Base-by-base conservation (phyloP, 2,329 filamentous ascomycete species). In the Dactylellina parvicollis region DNA sequence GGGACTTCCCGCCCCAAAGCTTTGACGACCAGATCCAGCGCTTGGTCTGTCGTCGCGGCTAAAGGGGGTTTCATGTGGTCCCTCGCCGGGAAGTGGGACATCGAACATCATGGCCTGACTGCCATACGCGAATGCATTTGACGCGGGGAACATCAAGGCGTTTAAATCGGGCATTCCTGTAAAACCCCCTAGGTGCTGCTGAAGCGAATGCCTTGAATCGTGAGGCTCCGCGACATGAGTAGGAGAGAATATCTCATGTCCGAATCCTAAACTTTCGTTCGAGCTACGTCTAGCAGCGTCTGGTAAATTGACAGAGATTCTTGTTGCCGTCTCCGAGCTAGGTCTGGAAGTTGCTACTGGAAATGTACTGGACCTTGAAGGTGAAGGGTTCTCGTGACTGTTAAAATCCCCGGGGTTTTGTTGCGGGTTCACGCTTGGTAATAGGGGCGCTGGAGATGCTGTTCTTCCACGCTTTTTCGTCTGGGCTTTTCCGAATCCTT, bases 121-220 rank as follows among this genome's bases (percentile, higher is more conserved):
- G 0, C 69, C 69, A 0, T 94, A 95, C 0, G 89, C 89, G 75
- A 94, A 90, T 0, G 91, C 90, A 77, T 94, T 90, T 32, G 87
- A 85, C 0, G 90, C 89, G 0, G 90, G 89, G 78, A 94, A 94
- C 89, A 94, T 92, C 82, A 93, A 87, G 2, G 88, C 87, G 69
- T 89, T 89, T 4, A 93, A 84, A 78, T 91, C 90, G 75, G 90
- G 86, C 14, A 92, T 82, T 7, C 74, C 76, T 20, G 74, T 76
- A 32, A 64, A 67, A 9, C 74, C 3, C 82, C 81, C 76, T 83
- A 86, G 49, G 81, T 79, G 30, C 77, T 79, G 59, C 78, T 78
- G 65, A 76, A 75, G 75, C 76, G 56, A 75, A 34, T 61, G 54
- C n/a, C 52, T 59, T 2, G 60, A 32, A 18, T 66, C 69, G 26